These are phyloP conservation scores for Cubamyces lactineus DNA, from an alignment of 768 basidiomycete species.

Conservation along the genomic window DNA sequence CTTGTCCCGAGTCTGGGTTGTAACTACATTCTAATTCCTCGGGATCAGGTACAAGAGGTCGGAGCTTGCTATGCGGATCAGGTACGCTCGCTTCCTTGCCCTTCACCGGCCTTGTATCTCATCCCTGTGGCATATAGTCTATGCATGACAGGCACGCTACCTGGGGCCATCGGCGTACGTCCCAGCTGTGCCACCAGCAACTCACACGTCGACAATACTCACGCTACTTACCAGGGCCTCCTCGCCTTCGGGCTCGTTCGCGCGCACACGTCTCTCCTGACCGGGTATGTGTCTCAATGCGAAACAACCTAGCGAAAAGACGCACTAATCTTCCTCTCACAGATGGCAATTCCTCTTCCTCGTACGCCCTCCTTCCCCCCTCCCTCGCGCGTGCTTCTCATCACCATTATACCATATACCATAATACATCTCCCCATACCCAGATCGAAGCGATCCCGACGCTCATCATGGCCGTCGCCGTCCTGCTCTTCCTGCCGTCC, in stretches of 20 bases:
- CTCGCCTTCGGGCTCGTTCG: conserved; percentile 60
- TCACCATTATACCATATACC: too few species aligned
- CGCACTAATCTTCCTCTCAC: background rate
- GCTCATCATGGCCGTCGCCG: conserved; percentile 51
- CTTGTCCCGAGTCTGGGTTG: too few species aligned
- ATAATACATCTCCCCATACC: too few species aligned
- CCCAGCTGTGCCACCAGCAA: background rate
- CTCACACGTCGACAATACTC: background rate
- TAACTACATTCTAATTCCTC: too few species aligned
- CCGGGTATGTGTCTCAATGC: conserved; percentile 38
- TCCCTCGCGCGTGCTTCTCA: background rate
- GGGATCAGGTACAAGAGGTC: conserved; percentile 36
- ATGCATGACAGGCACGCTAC: conserved; percentile 61
- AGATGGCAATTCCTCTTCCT: conserved; percentile 67
- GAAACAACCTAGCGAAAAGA: background rate
- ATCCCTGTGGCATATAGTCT: conserved; percentile 37
- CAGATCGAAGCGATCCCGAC: conserved; percentile 63
- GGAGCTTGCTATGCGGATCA: conserved; percentile 56
- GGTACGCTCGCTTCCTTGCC: conserved; percentile 34
- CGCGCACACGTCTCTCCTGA: conserved; percentile 48
- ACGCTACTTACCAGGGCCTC: conserved; percentile 44
- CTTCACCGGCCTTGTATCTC: background rate
- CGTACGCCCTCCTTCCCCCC: conserved; percentile 33
- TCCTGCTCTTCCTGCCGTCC: conserved; percentile 54
- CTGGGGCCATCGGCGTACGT: conserved; percentile 56